phyloP scores from a whole-genome alignment of 78 protist genomes.

The Bigelowiella natans region DNA sequence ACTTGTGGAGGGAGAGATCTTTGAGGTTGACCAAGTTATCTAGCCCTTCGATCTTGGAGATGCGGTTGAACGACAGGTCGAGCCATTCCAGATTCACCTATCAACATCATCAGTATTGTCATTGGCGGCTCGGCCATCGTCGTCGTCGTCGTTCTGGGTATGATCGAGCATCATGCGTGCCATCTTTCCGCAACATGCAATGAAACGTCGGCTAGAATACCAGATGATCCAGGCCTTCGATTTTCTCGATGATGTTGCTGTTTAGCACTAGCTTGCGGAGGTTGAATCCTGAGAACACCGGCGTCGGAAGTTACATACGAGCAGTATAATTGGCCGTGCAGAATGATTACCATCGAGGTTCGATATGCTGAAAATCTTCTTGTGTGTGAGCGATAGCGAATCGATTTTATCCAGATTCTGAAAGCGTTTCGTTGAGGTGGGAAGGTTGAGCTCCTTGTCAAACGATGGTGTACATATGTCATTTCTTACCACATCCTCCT shows the following conservation, averaged over 20 bases:
- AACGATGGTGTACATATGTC: no score
- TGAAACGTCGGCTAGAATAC: conserved; percentile 9
- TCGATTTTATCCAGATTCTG: neutral
- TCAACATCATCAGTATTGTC: no score
- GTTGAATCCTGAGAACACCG: no score
- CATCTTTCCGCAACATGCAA: no score
- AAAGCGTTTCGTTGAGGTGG: neutral
- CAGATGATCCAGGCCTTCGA: conserved; percentile 22
- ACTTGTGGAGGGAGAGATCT: conserved; percentile 22
- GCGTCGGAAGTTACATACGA: no score
- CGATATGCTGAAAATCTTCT: neutral
- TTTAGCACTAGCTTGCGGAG: conserved; percentile 29
- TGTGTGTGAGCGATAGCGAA: neutral
- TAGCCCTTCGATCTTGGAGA: conserved; percentile 29
- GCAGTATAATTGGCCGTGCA: no score
- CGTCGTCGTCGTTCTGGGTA: no score
- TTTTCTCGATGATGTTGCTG: conserved; percentile 27
- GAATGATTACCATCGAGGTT: neutral
- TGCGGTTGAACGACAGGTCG: conserved; percentile 37
- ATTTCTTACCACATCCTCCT: neutral
- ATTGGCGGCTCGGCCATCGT: no score
- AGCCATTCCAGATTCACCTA: neutral
- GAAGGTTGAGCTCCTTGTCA: neutral
- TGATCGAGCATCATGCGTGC: no score
- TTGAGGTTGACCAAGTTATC: conserved; percentile 19